Percentiles rank a stretch among this genome's conserved stretches.
phyloP scores from a whole-genome alignment of 495 filamentous ascomycete genomes.

The Aspergillus indologenus region DNA sequence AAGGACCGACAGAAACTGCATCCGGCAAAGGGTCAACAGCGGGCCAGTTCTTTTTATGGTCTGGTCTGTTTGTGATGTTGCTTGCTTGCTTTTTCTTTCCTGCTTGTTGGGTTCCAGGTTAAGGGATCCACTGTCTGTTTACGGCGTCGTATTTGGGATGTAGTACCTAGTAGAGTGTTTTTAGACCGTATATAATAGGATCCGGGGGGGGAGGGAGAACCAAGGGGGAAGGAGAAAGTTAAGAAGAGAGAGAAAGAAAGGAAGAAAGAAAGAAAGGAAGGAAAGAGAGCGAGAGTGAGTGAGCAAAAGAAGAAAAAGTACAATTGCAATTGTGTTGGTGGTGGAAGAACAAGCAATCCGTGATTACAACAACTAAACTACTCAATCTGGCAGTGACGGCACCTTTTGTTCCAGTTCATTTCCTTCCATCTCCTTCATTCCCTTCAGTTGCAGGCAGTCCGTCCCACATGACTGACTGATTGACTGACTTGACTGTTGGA shows the following conservation, averaged over 20 bases:
- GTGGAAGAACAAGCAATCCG: too few relatives aligned
- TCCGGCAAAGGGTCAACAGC: background rate
- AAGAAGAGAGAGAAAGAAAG: background rate
- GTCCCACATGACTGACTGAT: background rate
- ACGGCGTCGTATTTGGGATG: conserved; percentile 12
- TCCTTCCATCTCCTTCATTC: too few relatives aligned
- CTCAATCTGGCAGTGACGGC: background rate
- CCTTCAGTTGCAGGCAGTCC: too few relatives aligned
- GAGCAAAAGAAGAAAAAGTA: background rate
- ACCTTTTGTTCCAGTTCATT: too few relatives aligned
- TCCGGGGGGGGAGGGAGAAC: background rate
- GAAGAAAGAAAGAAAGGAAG: background rate
- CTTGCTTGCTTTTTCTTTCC: background rate
- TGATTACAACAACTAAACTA: too few relatives aligned
- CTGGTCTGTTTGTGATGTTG: conserved; percentile 4
- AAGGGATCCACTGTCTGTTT: conserved; percentile 15
- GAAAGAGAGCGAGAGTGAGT: background rate
- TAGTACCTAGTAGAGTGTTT: background rate
- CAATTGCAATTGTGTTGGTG: background rate
- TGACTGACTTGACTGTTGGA: too few relatives aligned
- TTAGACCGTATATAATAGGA: background rate
- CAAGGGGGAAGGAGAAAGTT: background rate
- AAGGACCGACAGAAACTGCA: background rate
- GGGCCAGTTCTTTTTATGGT: too few relatives aligned
- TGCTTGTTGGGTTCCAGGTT: background rate